Base-by-base conservation (phyloP, 2,329 filamentous ascomycete species). In the Nothophaeocryptopus gaeumannii region DNA sequence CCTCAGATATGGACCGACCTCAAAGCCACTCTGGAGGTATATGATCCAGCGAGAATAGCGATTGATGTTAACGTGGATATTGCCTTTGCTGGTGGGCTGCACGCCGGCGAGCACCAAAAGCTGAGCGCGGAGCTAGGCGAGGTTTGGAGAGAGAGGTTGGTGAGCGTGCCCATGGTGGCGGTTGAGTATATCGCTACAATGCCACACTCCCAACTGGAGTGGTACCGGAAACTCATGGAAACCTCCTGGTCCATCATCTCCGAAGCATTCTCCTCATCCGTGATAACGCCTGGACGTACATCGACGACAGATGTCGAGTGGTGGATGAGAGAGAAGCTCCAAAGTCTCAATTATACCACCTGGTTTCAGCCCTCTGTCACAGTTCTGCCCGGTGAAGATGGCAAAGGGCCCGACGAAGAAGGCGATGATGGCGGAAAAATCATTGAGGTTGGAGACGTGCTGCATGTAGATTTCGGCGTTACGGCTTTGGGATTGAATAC, bases 381-480 rank as follows among this genome's bases (percentile, higher is more conserved):
- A 10, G 44, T 59, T 1, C 39, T 59, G 3, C 38, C 47, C 1
- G 35, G 40, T n/a, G 42, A 26, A 39, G 10, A 20, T 42, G 13
- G 30, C 40, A 29, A 33, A 7, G 20, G 20, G 20, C 20, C 44
- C 5, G 26, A 31, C 30, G 49, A 38, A 11, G 4, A 47, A 32
- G 15, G 20, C 36, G 7, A 31, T 11, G 0, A 39, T 35, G 2
- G 16, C n/a, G 3, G 29, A 2, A 14, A 14, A 15, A 7, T 12
- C 15, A 56, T 58, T n/a, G 8, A 46, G 2, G 30, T 54, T 39
- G 50, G 53, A 8, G 55, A 59, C 29, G 42, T 59, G 12, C 45
- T 59, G 2, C 57, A 59, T 26, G 53, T 59, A 8, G 55, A 59
- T 35, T 58, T 58, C 13, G 57, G 57, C 4, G 47, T 59, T 2